A percentile compares a stretch with the other conserved stretches of the same genome.
Evolutionary conservation across 495 filamentous ascomycete species (phyloP).

Genomic region (Aspergillus diversus): DNA sequence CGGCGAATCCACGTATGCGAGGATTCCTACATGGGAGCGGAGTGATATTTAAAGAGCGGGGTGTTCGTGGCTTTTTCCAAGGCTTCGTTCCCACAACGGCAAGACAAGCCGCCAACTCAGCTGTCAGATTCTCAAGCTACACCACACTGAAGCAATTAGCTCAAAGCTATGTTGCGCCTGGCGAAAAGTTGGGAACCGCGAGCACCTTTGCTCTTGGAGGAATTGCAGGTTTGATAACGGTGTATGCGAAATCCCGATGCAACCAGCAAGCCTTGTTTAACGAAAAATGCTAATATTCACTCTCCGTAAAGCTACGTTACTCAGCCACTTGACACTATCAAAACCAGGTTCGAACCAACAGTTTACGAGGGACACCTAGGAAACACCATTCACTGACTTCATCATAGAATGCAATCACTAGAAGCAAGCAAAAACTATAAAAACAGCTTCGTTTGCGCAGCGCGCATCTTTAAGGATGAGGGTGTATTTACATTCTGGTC

Average conservation of each 20-base stretch:
- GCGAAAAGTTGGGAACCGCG: conserved; percentile 89
- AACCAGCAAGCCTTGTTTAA: neutral
- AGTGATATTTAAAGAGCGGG: conserved; percentile 85
- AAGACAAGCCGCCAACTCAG: conserved; percentile 92
- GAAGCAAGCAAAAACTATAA: conserved; percentile 82
- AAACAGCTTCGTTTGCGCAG: conserved; percentile 86
- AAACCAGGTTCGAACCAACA: conserved; percentile 66
- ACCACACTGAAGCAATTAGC: conserved; percentile 88
- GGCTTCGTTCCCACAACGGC: conserved; percentile 95
- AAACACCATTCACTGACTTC: conserved; percentile 18
- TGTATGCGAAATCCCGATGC: conserved; percentile 58
- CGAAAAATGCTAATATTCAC: conserved; percentile 4
- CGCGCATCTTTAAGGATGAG: conserved; percentile 84
- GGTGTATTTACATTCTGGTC: conserved; percentile 92
- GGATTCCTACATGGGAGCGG: conserved; percentile 90
- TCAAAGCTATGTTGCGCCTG: conserved; percentile 87
- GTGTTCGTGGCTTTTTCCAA: conserved; percentile 91
- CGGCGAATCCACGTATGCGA: conserved; percentile 79
- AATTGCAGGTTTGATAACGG: conserved; percentile 87
- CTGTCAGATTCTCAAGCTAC: conserved; percentile 86
- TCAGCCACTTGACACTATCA: conserved; percentile 93
- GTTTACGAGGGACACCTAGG: neutral
- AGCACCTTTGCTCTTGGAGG: conserved; percentile 92
- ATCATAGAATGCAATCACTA: conserved; percentile 87
- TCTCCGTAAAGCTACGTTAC: conserved; percentile 57